Evolutionary conservation across 371 early-diverging fungal genomes (phyloP), one percentile per base, ranked within the genome.

Genomic region (Mortierella sp.): DNA sequence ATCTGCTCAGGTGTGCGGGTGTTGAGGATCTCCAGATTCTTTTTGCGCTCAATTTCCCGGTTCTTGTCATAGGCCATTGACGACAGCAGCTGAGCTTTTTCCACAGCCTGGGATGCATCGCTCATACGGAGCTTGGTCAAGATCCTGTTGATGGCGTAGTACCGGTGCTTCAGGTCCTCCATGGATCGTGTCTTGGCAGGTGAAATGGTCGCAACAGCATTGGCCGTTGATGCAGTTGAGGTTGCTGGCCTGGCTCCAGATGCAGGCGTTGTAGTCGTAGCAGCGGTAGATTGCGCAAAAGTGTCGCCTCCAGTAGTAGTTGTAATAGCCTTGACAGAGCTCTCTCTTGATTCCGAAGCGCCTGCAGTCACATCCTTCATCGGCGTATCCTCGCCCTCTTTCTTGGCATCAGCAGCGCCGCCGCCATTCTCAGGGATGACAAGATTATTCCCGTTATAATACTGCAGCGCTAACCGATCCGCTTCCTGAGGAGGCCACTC

Each of bases 31-130:
- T 90, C 92, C 11, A 98, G 90, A 24, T 95, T 93, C 79, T 92
- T 90, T 85, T 98, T 98, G 37, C 98, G 88, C 78, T 96, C 95
- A 14, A 91, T 82, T 87, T 98, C 98, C 57, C 90, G 73, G 55
- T 72, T 74, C 77, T 76, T 86, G 28, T 86, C 86, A 37, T 86
- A 86, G 16, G 79, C 71, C 86, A 86, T 71, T 0, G 82, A 81
- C 0, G 86, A 78, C 44, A 86, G 59, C 14, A 86, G 26, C 28
- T 86, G 86, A 8, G 86, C 81, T 53, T 79, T 86, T 53, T 86
- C 86, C 16, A 79, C 73, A 21, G 86, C 81, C 71, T 81, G 90
- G 19, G 85, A 81, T 9, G 79, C 46, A 31, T 86, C 86, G 37
- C 43, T 79, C 81, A 73, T 74, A 57, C 86, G 71, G 28, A 72